These are phyloP conservation scores for Xylaria cubensis DNA, from an alignment of 495 filamentous ascomycete species.

Conservation along the genomic window DNA sequence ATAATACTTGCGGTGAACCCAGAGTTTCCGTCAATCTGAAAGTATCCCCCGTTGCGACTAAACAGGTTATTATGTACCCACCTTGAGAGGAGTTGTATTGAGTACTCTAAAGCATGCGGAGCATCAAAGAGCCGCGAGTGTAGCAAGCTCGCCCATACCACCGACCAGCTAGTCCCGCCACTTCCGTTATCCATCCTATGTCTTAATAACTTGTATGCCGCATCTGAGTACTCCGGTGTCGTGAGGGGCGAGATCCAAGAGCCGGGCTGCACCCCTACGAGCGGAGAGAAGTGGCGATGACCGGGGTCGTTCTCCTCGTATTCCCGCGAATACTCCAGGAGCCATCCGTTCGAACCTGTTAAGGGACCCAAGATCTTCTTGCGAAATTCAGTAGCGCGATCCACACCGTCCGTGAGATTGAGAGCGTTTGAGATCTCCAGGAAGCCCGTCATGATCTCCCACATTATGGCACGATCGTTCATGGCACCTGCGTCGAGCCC, in stretches of 20 bases:
- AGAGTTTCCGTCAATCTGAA: constrained; percentile 40
- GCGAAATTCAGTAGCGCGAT: background rate
- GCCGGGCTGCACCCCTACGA: constrained; percentile 47
- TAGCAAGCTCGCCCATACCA: constrained; percentile 43
- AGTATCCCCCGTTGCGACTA: constrained; percentile 18
- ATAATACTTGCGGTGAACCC: constrained; percentile 55
- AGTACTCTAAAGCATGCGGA: constrained; percentile 47
- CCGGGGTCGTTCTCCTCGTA: constrained; percentile 51
- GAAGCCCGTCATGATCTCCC: background rate
- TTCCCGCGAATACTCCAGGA: constrained; percentile 53
- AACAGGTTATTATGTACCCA: constrained; percentile 24
- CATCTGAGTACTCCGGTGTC: constrained; percentile 15
- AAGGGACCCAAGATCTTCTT: background rate
- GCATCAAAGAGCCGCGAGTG: constrained; percentile 51
- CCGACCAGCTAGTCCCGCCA: constrained; percentile 40
- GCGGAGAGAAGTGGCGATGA: constrained; percentile 50
- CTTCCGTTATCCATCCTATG: constrained; percentile 33
- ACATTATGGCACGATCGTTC: constrained; percentile 3
- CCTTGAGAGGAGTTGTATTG: constrained; percentile 36
- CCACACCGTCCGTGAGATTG: background rate
- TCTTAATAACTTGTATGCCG: constrained; percentile 5
- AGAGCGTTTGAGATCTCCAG: background rate
- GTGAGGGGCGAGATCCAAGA: constrained; percentile 35
- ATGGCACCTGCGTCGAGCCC: background rate
- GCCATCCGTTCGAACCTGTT: constrained; percentile 35